These are phyloP conservation scores for Eucalyptus marginata DNA, from an alignment of 345 rosid species.

Conservation along the genomic window DNA sequence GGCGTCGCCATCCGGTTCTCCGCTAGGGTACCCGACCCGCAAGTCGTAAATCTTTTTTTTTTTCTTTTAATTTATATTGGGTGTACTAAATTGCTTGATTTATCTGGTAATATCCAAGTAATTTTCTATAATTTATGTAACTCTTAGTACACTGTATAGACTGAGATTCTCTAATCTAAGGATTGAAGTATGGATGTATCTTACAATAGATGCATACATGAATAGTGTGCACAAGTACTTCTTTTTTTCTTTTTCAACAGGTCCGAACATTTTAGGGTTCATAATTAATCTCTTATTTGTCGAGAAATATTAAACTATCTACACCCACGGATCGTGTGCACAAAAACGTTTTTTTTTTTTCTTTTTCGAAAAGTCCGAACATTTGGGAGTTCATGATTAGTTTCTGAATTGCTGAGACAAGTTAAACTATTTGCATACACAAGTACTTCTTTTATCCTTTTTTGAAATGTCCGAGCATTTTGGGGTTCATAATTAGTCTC, in stretches of 20 bases:
- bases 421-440: background rate
- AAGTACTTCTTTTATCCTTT: background rate
- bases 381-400: background rate
- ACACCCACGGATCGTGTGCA: rapidly evolving
- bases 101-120: background rate
- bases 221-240: no score
- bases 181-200: background rate
- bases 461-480: no score
- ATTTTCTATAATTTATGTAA: background rate
- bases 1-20: background rate
- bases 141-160: background rate
- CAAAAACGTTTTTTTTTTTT: no score
- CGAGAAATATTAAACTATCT: no score
- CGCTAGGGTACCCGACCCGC: background rate
- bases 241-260: no score
- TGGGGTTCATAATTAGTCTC: background rate
- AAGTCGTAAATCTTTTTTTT: background rate
- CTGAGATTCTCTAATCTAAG: background rate
- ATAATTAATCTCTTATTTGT: background rate
- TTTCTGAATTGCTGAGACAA: background rate
- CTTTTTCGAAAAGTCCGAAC: rapidly evolving
- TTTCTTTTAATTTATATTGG: background rate
- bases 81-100: background rate
- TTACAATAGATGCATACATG: background rate
- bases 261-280: no score